A percentile compares a stretch with the other conserved stretches of the same genome.
These are phyloP conservation scores for Phytopythium sindhum DNA, from an alignment of 352 stramenopile genomes.

Conservation along the genomic window DNA sequence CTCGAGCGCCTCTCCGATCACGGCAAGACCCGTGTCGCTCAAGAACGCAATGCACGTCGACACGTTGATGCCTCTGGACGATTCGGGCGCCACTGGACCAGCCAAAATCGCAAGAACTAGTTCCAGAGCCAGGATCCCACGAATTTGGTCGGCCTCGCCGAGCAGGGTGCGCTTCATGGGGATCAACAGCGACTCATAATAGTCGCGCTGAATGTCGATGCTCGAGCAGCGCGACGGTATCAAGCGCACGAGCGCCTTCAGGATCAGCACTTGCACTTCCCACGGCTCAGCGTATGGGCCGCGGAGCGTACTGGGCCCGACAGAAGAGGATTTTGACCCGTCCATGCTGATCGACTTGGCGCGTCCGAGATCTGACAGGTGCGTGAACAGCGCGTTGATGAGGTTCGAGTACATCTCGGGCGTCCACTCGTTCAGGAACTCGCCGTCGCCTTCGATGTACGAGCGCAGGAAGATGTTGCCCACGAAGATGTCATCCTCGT, in stretches of 20 bases:
- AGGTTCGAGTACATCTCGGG: slow-evolving; percentile 64
- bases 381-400: slow-evolving; percentile 60
- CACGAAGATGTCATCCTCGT: slow-evolving; percentile 67
- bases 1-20: slow-evolving; percentile 55
- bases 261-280: slow-evolving; percentile 76
- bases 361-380: slow-evolving; percentile 43
- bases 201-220: slow-evolving; percentile 51
- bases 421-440: slow-evolving; percentile 77
- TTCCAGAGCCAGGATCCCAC: slow-evolving; percentile 68
- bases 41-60: slow-evolving; percentile 54
- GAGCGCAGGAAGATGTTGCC: slow-evolving; percentile 79
- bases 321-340: neutral
- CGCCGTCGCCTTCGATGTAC: slow-evolving; percentile 76
- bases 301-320: slow-evolving; percentile 2
- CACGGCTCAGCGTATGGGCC: slow-evolving; percentile 40
- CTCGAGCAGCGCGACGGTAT: slow-evolving; percentile 48
- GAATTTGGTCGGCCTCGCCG: slow-evolving; percentile 70
- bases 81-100: slow-evolving; percentile 27
- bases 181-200: slow-evolving; percentile 57
- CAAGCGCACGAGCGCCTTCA: slow-evolving; percentile 66
- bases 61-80: slow-evolving; percentile 38
- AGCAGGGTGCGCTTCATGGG: slow-evolving; percentile 65
- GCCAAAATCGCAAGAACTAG: slow-evolving; percentile 62
- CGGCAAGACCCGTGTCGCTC: slow-evolving; percentile 41
- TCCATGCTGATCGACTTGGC: slow-evolving; percentile 34